Evolutionary conservation across 495 filamentous ascomycete genomes (phyloP).

Genomic region (Durotheca rogersii): DNA sequence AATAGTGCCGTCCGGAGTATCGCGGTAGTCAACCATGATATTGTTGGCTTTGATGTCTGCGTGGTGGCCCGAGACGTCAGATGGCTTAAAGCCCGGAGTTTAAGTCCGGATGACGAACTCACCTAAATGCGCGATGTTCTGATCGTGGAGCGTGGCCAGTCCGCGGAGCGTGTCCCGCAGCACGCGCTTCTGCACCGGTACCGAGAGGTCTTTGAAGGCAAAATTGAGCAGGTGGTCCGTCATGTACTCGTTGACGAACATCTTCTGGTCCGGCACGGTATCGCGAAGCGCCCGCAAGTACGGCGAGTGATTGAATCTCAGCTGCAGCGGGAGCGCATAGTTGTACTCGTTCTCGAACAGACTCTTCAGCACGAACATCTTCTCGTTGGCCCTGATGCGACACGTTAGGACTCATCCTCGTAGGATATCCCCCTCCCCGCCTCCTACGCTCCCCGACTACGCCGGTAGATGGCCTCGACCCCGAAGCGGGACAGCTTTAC

Average conservation of each 20-base stretch:
- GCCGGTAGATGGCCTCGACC: too few species aligned
- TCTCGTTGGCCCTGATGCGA: slow-evolving; percentile 37
- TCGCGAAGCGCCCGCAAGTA: slow-evolving; percentile 44
- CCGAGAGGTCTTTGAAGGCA: slow-evolving; percentile 41
- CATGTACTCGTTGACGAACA: slow-evolving; percentile 52
- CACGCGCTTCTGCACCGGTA: slow-evolving; percentile 43
- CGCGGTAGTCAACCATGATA: slow-evolving; percentile 40
- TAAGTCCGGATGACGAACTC: slow-evolving; percentile 18
- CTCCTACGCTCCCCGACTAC: too few species aligned
- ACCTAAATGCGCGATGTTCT: slow-evolving; percentile 52
- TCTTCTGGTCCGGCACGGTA: slow-evolving; percentile 47
- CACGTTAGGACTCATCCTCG: too few species aligned
- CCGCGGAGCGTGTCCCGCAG: slow-evolving; percentile 48
- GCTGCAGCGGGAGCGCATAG: slow-evolving; percentile 42
- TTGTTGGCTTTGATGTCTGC: slow-evolving; percentile 44
- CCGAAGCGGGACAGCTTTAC: slow-evolving; percentile 3
- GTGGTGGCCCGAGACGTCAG: slow-evolving; percentile 6
- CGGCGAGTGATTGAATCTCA: slow-evolving; percentile 39
- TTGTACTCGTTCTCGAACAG: slow-evolving; percentile 44
- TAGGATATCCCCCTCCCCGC: too few species aligned
- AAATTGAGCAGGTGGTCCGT: slow-evolving; percentile 48
- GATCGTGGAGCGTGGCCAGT: slow-evolving; percentile 48
- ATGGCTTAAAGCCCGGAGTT: not conserved
- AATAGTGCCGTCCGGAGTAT: slow-evolving; percentile 32
- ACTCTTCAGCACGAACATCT: slow-evolving; percentile 47